phyloP scores from a whole-genome alignment of 257 asterid genomes.

The Salvia hispanica region DNA sequence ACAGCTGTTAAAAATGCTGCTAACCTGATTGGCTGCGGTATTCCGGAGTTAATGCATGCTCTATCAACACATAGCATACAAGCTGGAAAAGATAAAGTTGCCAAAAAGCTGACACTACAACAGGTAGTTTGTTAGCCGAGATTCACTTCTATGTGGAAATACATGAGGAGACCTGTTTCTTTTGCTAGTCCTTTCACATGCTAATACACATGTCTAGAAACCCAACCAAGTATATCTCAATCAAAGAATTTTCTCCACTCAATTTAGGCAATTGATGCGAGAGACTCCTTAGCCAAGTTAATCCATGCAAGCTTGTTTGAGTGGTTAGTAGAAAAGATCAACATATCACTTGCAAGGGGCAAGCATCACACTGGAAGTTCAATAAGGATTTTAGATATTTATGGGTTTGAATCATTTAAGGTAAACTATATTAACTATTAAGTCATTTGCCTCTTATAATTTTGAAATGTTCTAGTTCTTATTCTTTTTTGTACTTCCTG shows the following conservation, averaged over 20 bases:
- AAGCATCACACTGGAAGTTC: slow-evolving; percentile 62
- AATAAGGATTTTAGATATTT: slow-evolving; percentile 86
- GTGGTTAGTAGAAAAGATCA: slow-evolving; percentile 83
- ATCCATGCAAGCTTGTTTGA: slow-evolving; percentile 86
- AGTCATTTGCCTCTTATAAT: not conserved
- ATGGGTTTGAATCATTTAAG: slow-evolving; percentile 86
- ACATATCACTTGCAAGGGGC: slow-evolving; percentile 63
- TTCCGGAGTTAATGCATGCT: slow-evolving; percentile 64
- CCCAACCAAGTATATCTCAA: slow-evolving; percentile 15
- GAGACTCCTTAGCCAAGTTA: slow-evolving; percentile 88
- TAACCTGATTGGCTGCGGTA: slow-evolving; percentile 78
- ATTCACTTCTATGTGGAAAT: slow-evolving; percentile 27
- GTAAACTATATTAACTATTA: slow-evolving; percentile 38
- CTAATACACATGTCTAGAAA: slow-evolving; percentile 20
- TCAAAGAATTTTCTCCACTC: slow-evolving; percentile 1
- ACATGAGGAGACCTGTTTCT: slow-evolving; percentile 12
- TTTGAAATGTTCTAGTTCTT: slow-evolving; percentile 18
- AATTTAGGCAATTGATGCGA: slow-evolving; percentile 71
- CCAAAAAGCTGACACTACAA: slow-evolving; percentile 58
- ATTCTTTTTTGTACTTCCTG: not conserved
- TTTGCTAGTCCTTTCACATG: slow-evolving; percentile 26
- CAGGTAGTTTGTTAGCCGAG: slow-evolving; percentile 52
- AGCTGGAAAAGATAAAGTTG: slow-evolving; percentile 67
- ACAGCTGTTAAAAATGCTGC: slow-evolving; percentile 83
- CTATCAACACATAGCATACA: slow-evolving; percentile 70